Base-by-base conservation (phyloP, 2,329 filamentous ascomycete species). In the Nemania sp. region DNA sequence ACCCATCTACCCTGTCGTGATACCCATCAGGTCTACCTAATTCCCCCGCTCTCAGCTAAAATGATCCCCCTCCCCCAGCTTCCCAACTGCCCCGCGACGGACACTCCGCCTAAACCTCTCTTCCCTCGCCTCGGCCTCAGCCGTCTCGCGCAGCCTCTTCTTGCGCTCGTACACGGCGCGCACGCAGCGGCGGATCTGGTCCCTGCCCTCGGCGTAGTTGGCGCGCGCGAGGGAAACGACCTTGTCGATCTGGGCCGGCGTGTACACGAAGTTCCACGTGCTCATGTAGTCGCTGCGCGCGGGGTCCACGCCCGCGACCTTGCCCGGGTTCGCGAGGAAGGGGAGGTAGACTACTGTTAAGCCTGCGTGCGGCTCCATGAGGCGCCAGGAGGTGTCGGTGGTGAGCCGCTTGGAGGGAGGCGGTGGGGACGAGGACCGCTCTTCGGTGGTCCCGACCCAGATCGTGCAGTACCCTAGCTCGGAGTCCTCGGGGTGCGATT, bases 181-280 rank as follows among this genome's bases (percentile, higher is more conserved):
- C 0, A 99, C 89, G 1, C 93, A 93, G 24, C 89, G 86, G 71
- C 88, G 90, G 22, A 96, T 93, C 79, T 92, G 89, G 64, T 93
- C 92, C 57, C 88, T 88, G 0, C 95, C 94, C 78, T 97, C 93
- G 5, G 88, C 85, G 73, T 93, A 99, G 79, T 99, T 99, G 11
- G 93, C 93, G 63, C 89, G 86, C 0, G 96, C 94, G 29, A 99
- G 86, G 5, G 87, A 85, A 1, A 97, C 91, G 0, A 97, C 93
- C 27, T 88, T 88, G 73, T 98, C 94, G 60, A 99, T 90, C 79
- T 99, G 91, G 65, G 96, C 90, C 0, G 94, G 91, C 1, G 92
- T 97, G 79, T 98, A 99, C 32, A 98, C 90, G 78, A 98, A 98
- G 78, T 99, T 99, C 96, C 96, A 99, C 0, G 96, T 99, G 73